phyloP scores from a whole-genome alignment of 2,329 filamentous ascomycete species.

The Hypoxylon sp. region DNA sequence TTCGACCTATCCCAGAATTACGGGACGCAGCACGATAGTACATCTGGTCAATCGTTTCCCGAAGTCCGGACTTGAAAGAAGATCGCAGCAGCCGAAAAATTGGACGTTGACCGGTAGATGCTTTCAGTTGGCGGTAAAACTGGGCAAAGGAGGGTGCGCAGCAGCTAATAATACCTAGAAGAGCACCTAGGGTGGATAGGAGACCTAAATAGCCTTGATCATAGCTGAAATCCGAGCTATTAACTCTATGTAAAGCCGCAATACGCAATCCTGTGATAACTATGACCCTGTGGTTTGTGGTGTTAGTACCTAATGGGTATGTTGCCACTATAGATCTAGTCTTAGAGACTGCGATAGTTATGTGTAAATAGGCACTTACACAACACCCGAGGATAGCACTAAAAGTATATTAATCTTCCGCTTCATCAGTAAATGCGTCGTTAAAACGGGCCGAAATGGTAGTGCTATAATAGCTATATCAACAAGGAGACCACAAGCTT shows the following conservation, averaged over 20 bases:
- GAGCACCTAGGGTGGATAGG: slow-evolving; percentile 30
- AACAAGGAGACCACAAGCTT: slow-evolving; percentile 21
- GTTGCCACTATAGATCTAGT: background rate
- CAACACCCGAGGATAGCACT: slow-evolving; percentile 11
- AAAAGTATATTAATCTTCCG: background rate
- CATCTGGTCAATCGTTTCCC: slow-evolving; percentile 4
- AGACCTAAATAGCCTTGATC: slow-evolving; percentile 37
- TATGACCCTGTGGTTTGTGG: slow-evolving; percentile 11
- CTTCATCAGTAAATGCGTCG: background rate
- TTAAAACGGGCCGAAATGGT: background rate
- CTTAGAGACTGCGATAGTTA: background rate
- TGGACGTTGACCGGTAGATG: too few species aligned
- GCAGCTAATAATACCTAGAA: slow-evolving; percentile 32
- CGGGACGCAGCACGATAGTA: background rate
- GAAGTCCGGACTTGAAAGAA: background rate
- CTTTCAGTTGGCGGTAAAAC: background rate
- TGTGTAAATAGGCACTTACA: slow-evolving; percentile 20
- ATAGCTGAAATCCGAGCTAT: slow-evolving; percentile 35
- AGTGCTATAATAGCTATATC: slow-evolving; percentile 22
- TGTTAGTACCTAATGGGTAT: background rate
- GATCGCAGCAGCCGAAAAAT: background rate
- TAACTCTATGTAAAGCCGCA: slow-evolving; percentile 27
- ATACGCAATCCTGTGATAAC: slow-evolving; percentile 30
- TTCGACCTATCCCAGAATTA: background rate
- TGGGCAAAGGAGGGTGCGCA: slow-evolving; percentile 4